Evolutionary conservation across 2,329 filamentous ascomycete genomes (phyloP).

Genomic region (Arthroderma sp.): DNA sequence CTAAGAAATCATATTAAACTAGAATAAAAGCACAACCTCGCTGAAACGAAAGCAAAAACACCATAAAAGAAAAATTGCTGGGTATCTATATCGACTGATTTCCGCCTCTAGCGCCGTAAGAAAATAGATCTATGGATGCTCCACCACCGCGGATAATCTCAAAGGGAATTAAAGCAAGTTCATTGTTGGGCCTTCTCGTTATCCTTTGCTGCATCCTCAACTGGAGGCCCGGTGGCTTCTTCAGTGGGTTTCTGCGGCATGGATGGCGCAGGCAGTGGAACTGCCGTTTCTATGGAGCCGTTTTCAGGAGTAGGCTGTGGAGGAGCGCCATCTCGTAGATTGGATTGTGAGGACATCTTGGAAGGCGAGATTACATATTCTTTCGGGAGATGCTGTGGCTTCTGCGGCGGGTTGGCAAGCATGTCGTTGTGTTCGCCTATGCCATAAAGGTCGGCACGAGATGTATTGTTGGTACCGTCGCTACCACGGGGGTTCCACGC

Average conservation of each 20-base stretch:
- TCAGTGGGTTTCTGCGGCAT: not conserved
- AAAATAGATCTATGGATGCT: no score
- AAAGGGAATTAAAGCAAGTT: no score
- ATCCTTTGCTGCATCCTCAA: not conserved
- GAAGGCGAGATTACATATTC: not conserved
- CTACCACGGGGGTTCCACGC: slow-evolving; percentile 37
- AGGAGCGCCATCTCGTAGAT: not conserved
- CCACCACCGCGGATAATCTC: no score
- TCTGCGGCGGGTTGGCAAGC: slow-evolving; percentile 24
- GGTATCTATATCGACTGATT: no score
- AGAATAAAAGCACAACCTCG: no score
- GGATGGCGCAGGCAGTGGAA: not conserved
- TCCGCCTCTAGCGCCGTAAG: no score
- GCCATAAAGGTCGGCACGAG: slow-evolving; percentile 47
- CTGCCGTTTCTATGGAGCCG: not conserved
- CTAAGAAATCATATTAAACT: no score
- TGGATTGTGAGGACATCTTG: slow-evolving; percentile 1
- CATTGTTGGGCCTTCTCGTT: no score
- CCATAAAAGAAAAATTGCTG: no score
- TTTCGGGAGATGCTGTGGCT: not conserved
- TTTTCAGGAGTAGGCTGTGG: no score
- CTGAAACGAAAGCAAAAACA: no score
- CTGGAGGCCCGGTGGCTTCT: not conserved
- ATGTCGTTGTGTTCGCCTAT: slow-evolving; percentile 47
- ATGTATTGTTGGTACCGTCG: slow-evolving; percentile 35